A percentile compares a stretch with the other conserved stretches of the same genome.
These are phyloP conservation scores for Besnoitia besnoiti DNA, from an alignment of 169 alveolate genomes.

Conservation along the genomic window DNA sequence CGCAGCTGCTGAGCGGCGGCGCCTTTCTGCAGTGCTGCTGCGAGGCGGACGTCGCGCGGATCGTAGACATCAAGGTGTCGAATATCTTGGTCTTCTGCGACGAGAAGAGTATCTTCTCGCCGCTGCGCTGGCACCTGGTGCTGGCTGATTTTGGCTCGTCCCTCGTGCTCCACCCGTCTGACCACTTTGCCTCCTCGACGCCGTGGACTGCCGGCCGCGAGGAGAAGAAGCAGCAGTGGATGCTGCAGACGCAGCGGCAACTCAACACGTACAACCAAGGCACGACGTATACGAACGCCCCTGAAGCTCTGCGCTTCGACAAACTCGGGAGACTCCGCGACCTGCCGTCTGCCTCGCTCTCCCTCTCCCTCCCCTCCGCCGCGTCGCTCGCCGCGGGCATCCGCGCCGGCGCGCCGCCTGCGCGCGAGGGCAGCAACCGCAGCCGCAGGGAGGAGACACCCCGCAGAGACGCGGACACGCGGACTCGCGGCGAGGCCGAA, in stretches of 20 bases:
- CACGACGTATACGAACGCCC: constrained; percentile 38
- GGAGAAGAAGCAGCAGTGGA: not conserved
- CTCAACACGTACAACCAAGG: constrained; percentile 27
- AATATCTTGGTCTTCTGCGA: constrained; percentile 36
- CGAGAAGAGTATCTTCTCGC: not conserved
- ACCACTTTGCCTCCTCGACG: constrained; percentile 18
- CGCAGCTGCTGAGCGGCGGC: constrained; percentile 60
- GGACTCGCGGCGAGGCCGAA: too few species aligned
- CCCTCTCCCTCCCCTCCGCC: not conserved
- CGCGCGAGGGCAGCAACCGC: not conserved
- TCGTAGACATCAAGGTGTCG: constrained; percentile 42
- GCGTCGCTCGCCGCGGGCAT: not conserved
- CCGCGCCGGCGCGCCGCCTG: not conserved
- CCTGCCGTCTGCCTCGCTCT: not conserved
- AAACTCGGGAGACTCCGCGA: constrained; percentile 15
- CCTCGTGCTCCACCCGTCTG: constrained; percentile 31
- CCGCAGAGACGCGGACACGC: too few species aligned
- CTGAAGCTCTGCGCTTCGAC: constrained; percentile 42
- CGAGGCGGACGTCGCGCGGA: constrained; percentile 47
- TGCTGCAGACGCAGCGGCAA: constrained; percentile 42
- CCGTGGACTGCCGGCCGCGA: constrained; percentile 29
- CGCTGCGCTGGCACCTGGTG: constrained; percentile 25
- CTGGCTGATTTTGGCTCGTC: constrained; percentile 58
- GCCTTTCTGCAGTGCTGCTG: constrained; percentile 52
- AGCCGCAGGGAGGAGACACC: not conserved